Percentiles rank a stretch among this genome's conserved stretches.
Evolutionary conservation across 192 early-diverging fungal genomes (phyloP).

Genomic region (Gamsiella multidivaricata): DNA sequence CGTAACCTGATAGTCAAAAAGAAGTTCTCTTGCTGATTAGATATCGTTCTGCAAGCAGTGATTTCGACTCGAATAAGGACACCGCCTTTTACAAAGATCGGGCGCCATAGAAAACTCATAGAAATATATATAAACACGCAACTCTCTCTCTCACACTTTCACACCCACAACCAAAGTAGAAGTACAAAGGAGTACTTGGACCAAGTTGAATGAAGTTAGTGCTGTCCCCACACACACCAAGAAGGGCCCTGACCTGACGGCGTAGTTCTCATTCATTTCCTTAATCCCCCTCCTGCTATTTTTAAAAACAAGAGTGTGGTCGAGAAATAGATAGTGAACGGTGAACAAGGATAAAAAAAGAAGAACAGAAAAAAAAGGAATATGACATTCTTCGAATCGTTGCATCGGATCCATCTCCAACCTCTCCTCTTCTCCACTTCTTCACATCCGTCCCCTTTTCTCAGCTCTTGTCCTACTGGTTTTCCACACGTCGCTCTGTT

Average conservation of each 20-base stretch:
- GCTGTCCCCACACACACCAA: no score
- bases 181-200: not conserved
- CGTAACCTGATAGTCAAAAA: constrained; percentile 73
- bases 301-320: constrained; percentile 21
- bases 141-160: not conserved
- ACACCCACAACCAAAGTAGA: not conserved
- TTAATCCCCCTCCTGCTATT: constrained; percentile 11
- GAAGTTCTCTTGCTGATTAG: no score
- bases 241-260: not conserved
- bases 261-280: not conserved
- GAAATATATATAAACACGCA: no score
- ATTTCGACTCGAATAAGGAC: no score
- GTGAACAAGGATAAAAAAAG: constrained; percentile 21
- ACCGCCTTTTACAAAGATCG: no score
- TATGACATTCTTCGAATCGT: not conserved
- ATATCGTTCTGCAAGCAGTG: no score
- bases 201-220: not conserved
- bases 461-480: not conserved
- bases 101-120: no score
- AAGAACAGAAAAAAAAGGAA: constrained; percentile 16
- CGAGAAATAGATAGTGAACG: constrained; percentile 22
- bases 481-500: not conserved
- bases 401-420: not conserved
- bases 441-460: not conserved
- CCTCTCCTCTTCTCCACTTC: not conserved